Evolutionary conservation across 331 rosid genomes (phyloP), one percentile per base, ranked within the genome.

Genomic region (Phaseolus coccineus): DNA sequence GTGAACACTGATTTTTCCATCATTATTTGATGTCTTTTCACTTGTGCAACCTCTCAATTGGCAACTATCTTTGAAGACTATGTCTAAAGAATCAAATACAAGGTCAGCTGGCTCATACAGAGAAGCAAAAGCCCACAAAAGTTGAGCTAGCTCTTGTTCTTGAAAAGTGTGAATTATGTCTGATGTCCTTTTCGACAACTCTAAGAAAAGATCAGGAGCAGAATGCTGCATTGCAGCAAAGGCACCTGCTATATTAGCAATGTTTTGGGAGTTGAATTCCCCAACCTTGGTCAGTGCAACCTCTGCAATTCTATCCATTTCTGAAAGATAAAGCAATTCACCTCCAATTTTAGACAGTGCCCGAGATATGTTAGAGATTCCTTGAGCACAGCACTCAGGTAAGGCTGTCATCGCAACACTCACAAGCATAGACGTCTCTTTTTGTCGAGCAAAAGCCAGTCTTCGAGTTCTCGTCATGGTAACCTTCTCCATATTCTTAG

Each of bases 201-300:
- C 88, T 1, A 82, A 65, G 71, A 95, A 95, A 69, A 95, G 98
- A 63, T 85, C 91, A 50, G 97, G 81, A 71, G 96, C 92, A 50
- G 97, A 91, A 71, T 92, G 98, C 83, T 87, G 91, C 98, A 92
- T 95, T 50, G 94, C 88, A 74, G 98, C 98, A 79, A 95, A 95
- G 77, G 97, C 96, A 81, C 97, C 97, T 0, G 94, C 93, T 76
- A 89, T 76, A 82, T 92, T 95, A 52, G 97, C 98, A 69, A 91
- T 88, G 84, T 95, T 92, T 86, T 95, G 98, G 67, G 97, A 88
- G 82, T 92, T 92, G 76, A 92, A 88, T 80, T 91, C 96, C 76
- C 72, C 85, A 57, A 89, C 92, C 80, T 91, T 91, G 85, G 90
- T 84, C 73, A 90, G 39, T 28, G 97, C 95, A 76, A 95, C 91